Base-by-base conservation (phyloP, 352 stramenopile species). In the Phytophthora melonis region DNA sequence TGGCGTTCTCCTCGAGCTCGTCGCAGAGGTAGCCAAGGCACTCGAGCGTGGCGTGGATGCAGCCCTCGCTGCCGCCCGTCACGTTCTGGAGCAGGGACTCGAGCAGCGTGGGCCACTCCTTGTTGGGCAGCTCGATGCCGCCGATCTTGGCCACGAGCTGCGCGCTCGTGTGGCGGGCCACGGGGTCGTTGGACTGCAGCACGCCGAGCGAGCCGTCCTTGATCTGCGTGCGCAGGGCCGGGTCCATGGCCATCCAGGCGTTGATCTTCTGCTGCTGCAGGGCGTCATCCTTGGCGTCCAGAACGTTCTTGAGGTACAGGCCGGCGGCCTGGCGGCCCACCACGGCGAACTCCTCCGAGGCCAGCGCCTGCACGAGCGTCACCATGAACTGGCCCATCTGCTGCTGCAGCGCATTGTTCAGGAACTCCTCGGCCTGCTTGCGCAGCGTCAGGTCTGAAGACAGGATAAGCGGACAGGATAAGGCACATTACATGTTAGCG, bases 91-190 rank as follows among this genome's bases (percentile, higher is more conserved):
- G 83, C 61, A 99, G 70, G 8, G 78, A 84, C 23, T 93, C 85
- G 2, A 99, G 84, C 70, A 99, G 90, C 43, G 93, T 85, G 1
- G 96, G 94, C 97, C 98, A 99, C 80, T 98, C 78, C 63, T 98
- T 93, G 55, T 81, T 81, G n/a, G 96, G 94, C 16, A 99, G 75
- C 79, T 99, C 97, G 18, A 99, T 93, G 21, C 92, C 88, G 50
- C 94, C 97, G 63, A 99, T 91, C 83, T 98, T 98, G 23, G 96
- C 93, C 49, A 98, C 90, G 9, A 98, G 88, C 70, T 98, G 92
- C 9, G 96, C 96, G 49, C 92, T 97, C 39, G 89, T 96, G 79
- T 96, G 89, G 54, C 87, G 86, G 49, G 89, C 89, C 21, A 90
- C 79, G 4, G 83, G 56, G 63, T 96, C 86, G 34, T 36, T 86